phyloP scores from a whole-genome alignment of 352 stramenopile genomes.

The Phytophthora boehmeriae region DNA sequence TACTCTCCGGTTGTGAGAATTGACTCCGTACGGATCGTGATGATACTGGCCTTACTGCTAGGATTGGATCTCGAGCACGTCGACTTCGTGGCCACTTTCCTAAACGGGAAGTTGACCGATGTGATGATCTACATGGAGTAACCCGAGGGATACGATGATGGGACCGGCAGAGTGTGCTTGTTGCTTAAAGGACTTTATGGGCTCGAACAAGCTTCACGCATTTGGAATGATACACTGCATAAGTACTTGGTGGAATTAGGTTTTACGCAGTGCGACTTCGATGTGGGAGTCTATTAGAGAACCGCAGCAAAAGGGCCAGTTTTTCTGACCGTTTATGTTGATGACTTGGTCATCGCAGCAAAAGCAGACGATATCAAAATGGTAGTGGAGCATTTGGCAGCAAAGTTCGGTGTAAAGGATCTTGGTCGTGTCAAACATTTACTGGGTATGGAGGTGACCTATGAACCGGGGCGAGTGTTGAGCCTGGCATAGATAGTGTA shows the following conservation, averaged over 20 bases:
- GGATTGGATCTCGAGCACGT: not conserved
- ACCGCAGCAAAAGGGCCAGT: conserved; percentile 1
- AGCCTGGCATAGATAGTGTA: conserved; percentile 8
- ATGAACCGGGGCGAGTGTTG: not conserved
- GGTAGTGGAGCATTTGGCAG: conserved; percentile 3
- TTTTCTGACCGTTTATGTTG: conserved; percentile 16
- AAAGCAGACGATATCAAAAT: conserved; percentile 2
- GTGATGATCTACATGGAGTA: conserved; percentile 15
- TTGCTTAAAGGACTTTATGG: conserved; percentile 12
- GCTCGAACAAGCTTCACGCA: conserved; percentile 7
- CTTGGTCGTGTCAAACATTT: conserved; percentile 8
- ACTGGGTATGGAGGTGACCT: conserved; percentile 9
- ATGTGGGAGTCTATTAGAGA: conserved; percentile 11
- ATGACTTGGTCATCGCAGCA: conserved; percentile 15
- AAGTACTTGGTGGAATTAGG: conserved; percentile 8
- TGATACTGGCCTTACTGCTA: conserved; percentile 9
- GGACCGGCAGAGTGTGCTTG: conserved; percentile 5
- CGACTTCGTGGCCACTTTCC: conserved; percentile 16
- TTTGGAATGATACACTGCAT: conserved; percentile 11
- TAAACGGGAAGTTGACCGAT: conserved; percentile 10
- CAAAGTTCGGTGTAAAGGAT: conserved; percentile 12
- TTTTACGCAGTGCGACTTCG: conserved; percentile 13
- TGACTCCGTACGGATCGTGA: conserved; percentile 4
- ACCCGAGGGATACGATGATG: conserved; percentile 10
- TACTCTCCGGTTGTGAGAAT: conserved; percentile 9